A percentile compares a stretch with the other conserved stretches of the same genome.
These are phyloP conservation scores for Oidium heveae DNA, from an alignment of 2,329 filamentous ascomycete genomes.

Conservation along the genomic window DNA sequence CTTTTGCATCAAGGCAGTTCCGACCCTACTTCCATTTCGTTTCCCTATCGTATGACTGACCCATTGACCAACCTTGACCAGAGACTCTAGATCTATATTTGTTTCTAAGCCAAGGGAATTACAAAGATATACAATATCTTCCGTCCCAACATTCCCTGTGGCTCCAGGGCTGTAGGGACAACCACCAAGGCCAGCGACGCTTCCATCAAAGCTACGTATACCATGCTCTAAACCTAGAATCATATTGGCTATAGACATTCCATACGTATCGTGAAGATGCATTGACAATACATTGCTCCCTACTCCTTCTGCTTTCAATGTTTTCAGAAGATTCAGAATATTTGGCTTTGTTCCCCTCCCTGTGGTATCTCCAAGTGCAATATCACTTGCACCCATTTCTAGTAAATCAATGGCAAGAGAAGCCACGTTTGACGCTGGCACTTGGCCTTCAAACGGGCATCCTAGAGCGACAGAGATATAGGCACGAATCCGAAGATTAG, in stretches of 20 bases:
- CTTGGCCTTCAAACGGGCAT: conserved; percentile 49
- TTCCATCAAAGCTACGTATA: conserved; percentile 54
- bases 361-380: conserved; percentile 72
- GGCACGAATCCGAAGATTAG: conserved; percentile 44
- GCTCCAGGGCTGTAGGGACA: conserved; percentile 71
- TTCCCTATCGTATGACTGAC: conserved; percentile 38
- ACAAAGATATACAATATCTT: conserved; percentile 59
- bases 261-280: conserved; percentile 79
- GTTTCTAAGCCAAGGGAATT: conserved; percentile 51
- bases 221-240: conserved; percentile 55
- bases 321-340: conserved; percentile 37
- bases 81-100: conserved; percentile 40
- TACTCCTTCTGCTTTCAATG: conserved; percentile 40
- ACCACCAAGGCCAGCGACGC: conserved; percentile 57
- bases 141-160: conserved; percentile 66
- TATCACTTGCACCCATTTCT: conserved; percentile 75
- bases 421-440: conserved; percentile 35
- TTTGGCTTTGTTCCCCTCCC: conserved; percentile 66
- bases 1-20: conserved; percentile 10
- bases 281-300: conserved; percentile 47
- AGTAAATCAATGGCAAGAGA: conserved; percentile 44
- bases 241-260: conserved; percentile 62
- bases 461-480: conserved; percentile 63
- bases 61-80: conserved; percentile 48
- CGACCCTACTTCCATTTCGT: conserved; percentile 39